Percentiles rank a stretch among this genome's conserved stretches.
Evolutionary conservation across 495 filamentous ascomycete species (phyloP).

Genomic region (Neurospora discreta): DNA sequence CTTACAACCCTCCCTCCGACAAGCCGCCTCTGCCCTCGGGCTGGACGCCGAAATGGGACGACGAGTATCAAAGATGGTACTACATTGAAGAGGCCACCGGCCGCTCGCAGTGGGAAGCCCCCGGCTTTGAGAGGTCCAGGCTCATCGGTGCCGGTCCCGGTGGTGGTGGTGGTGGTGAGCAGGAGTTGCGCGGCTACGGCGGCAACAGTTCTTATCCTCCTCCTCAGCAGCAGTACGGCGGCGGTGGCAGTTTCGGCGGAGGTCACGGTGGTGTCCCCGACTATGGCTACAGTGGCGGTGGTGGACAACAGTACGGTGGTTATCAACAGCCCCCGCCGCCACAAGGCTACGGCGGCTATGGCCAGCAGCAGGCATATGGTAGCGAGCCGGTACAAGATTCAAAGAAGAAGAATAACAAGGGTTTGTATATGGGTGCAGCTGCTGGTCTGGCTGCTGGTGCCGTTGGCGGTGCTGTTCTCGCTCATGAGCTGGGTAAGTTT

Average conservation of each 20-base stretch:
- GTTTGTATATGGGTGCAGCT: constrained; percentile 37
- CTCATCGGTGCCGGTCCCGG: not conserved
- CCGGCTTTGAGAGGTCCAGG: constrained; percentile 19
- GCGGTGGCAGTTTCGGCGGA: not conserved
- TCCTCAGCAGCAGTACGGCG: not conserved
- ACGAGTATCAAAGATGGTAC: constrained; percentile 45
- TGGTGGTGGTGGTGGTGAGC: not conserved
- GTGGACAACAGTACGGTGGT: constrained; percentile 8
- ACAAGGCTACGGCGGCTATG: constrained; percentile 19
- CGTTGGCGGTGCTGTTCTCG: constrained; percentile 44
- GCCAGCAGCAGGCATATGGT: constrained; percentile 17
- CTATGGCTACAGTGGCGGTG: not conserved
- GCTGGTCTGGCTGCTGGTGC: constrained; percentile 47
- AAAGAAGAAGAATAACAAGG: constrained; percentile 30
- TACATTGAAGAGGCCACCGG: constrained; percentile 49
- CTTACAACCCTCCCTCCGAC: constrained; percentile 34
- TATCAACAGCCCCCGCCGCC: constrained; percentile 17
- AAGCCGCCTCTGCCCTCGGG: constrained; percentile 45
- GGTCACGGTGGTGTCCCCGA: constrained; percentile 2
- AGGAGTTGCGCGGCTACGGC: constrained; percentile 3
- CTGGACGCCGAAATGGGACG: constrained; percentile 52
- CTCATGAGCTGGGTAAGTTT: constrained; percentile 40
- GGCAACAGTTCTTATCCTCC: not conserved
- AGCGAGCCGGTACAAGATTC: constrained; percentile 21
- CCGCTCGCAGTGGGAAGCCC: constrained; percentile 49